These are phyloP conservation scores for Nakazawaea pomicola DNA, from an alignment of 805 yeast species.

Conservation along the genomic window DNA sequence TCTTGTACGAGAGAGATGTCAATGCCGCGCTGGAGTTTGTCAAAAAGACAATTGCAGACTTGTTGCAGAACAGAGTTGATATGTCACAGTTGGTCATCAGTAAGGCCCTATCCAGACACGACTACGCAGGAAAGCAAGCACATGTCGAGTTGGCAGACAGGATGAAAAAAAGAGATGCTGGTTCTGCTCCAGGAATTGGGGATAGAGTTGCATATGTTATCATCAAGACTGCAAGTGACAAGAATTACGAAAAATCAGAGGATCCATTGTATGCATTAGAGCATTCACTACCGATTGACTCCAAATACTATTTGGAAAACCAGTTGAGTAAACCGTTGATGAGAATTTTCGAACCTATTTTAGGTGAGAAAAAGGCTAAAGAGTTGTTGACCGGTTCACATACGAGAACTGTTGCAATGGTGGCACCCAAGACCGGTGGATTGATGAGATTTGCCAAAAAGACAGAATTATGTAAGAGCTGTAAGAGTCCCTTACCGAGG, in stretches of 20 bases:
- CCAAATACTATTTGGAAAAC: constrained; percentile 88
- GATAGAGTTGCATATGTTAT: constrained; percentile 98
- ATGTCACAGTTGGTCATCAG: constrained; percentile 91
- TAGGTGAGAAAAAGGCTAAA: constrained; percentile 80
- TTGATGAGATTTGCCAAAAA: constrained; percentile 88
- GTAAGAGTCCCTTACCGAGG: constrained; percentile 69
- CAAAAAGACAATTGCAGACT: constrained; percentile 81
- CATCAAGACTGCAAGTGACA: constrained; percentile 74
- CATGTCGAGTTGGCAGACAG: constrained; percentile 95
- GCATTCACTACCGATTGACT: constrained; percentile 88
- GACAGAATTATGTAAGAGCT: constrained; percentile 82
- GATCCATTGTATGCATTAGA: constrained; percentile 94
- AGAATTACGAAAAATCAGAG: constrained; percentile 92
- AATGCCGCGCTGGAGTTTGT: constrained; percentile 80
- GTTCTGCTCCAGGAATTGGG: constrained; percentile 94
- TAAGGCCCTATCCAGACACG: constrained; percentile 82
- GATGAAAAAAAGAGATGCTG: constrained; percentile 94
- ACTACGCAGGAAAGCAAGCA: constrained; percentile 94
- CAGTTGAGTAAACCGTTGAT: constrained; percentile 88
- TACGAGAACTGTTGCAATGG: constrained; percentile 68
- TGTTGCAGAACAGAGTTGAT: constrained; percentile 87
- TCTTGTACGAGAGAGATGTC: constrained; percentile 84
- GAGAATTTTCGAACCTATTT: constrained; percentile 91
- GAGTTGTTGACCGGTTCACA: constrained; percentile 80
- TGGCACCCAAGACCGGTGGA: constrained; percentile 80